These are phyloP conservation scores for Epichloe sp. DNA, from an alignment of 2,329 filamentous ascomycete genomes.

Conservation along the genomic window DNA sequence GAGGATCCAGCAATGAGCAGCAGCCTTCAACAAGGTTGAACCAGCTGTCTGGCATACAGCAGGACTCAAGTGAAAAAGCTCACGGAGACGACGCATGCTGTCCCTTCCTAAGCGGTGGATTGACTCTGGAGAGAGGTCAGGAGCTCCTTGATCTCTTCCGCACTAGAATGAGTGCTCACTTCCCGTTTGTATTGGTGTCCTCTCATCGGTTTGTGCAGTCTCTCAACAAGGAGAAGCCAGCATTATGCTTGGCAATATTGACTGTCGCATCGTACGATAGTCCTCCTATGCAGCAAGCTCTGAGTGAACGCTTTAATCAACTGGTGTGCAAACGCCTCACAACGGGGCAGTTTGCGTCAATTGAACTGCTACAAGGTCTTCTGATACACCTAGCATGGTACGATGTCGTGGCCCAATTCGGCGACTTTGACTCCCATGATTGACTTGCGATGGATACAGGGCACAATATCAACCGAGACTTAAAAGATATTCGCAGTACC, in stretches of 20 bases:
- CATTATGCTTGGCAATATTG: constrained; percentile 17
- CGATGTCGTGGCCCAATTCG: background rate
- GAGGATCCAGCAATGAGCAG: no score
- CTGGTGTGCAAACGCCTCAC: constrained; percentile 13
- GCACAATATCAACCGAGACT: constrained; percentile 19
- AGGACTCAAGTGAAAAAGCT: constrained; percentile 2
- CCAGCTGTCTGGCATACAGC: background rate
- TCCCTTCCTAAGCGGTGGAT: constrained; percentile 12
- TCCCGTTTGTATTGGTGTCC: constrained; percentile 17
- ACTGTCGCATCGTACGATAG: constrained; percentile 13
- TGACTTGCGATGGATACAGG: constrained; percentile 8
- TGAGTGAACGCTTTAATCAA: constrained; percentile 16
- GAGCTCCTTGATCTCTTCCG: constrained; percentile 14
- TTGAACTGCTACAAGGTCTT: constrained; percentile 19
- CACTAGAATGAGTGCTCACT: constrained; percentile 14
- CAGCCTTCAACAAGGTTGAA: background rate
- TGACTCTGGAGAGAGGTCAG: constrained; percentile 13
- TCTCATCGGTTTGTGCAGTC: background rate
- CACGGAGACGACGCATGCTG: constrained; percentile 10
- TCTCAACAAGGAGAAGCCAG: constrained; percentile 9
- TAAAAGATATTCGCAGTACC: constrained; percentile 16
- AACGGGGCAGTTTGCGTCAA: constrained; percentile 12
- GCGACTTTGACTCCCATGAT: no score
- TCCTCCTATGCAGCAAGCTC: constrained; percentile 12
- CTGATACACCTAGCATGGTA: constrained; percentile 20